Evolutionary conservation across 441 rosid species (phyloP), one percentile per base, ranked within the genome.

Genomic region (Sinapis alba): DNA sequence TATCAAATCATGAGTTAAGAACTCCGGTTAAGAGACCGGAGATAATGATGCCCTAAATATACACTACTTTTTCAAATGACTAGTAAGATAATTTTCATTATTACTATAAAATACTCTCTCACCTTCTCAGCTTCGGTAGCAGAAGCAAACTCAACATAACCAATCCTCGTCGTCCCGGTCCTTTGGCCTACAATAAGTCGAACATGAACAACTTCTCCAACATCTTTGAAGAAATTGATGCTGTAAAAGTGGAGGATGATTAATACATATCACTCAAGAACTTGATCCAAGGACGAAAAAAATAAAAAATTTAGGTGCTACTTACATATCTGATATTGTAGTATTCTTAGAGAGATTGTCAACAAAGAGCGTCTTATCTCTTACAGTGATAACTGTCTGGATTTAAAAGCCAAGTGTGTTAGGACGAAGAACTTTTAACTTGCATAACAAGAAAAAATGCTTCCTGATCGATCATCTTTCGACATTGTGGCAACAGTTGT

Each of bases 131-230:
- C 56, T 50, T 50, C 56, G 56, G 56, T 9, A 50, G 56, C 56
- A 50, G 56, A 50, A 50, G 56, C 23, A 50, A 50, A 50, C 56
- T 50, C 56, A 50, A 50, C 56, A 3, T 50, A 50, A 23, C 56
- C 56, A 50, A 12, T 16, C 23, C 56, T 11, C 23, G 18, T 7
- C 12, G 8, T 5, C 16, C 21, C 56, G 56, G 20, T 7, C 8
- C 10, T 19, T 50, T 3, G 8, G 56, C 4, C 56, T 50, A 50
- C 56, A 21, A 50, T 50, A 50, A 50, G 56, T 16, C 56, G 56
- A 50, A 50, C 56, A 50, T 50, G 56, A 50, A 50, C 56, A 50
- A 50, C 56, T 50, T 50, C 23, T 50, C 56, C 56, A 50, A 50
- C 56, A 50, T 50, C 56, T 50, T 50, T 50, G 18, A 18, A 50